phyloP scores from a whole-genome alignment of 352 stramenopile species.

The Globisporangium paroecandrum region DNA sequence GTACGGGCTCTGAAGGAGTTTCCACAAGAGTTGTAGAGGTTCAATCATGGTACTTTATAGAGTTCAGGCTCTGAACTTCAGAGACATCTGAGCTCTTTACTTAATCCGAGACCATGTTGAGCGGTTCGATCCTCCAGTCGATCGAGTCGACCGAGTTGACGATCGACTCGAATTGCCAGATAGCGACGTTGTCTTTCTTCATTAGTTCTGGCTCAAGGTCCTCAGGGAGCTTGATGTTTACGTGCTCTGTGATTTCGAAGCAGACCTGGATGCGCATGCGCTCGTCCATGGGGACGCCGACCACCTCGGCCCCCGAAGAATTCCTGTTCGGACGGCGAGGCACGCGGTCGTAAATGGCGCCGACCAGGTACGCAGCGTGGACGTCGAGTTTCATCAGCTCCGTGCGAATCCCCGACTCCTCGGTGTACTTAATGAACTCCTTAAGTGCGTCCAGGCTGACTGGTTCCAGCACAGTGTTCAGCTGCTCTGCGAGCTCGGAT shows the following conservation, averaged over 20 bases:
- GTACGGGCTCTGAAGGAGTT: no score
- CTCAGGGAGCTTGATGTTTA: neutral
- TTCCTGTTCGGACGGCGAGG: neutral
- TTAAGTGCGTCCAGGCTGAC: neutral
- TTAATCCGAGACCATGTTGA: neutral
- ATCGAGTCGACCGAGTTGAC: neutral
- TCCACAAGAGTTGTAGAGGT: no score
- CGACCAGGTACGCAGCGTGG: neutral
- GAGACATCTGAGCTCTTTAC: neutral
- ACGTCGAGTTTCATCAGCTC: neutral
- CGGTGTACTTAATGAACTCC: neutral
- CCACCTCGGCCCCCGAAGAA: neutral
- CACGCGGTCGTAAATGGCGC: neutral
- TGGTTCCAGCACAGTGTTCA: neutral
- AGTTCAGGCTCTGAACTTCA: no score
- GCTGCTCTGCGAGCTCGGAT: neutral
- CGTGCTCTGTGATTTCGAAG: neutral
- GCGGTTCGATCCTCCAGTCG: neutral
- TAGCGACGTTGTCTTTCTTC: neutral
- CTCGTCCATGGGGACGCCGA: neutral
- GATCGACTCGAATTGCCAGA: neutral
- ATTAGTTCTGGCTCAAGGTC: neutral
- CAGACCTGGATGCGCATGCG: neutral
- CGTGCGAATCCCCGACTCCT: neutral
- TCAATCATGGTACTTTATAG: no score